Percentiles rank a stretch among this genome's conserved stretches.
These are phyloP conservation scores for Austropuccinia psidii DNA, from an alignment of 1,284 basidiomycete genomes.

Conservation along the genomic window DNA sequence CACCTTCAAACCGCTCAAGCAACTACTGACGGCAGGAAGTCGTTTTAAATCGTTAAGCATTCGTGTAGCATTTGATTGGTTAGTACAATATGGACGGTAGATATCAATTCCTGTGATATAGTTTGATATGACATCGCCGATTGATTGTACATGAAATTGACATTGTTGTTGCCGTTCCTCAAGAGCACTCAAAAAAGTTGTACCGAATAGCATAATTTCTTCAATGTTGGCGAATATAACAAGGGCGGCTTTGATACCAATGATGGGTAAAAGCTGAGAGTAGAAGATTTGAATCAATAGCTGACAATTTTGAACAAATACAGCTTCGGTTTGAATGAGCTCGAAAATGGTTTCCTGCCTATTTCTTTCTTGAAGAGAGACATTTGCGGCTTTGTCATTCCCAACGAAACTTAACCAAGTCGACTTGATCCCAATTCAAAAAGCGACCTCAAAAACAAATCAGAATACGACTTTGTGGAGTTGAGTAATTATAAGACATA, in stretches of 20 bases:
- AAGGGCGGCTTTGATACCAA: not conserved
- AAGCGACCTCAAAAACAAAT: too few species aligned
- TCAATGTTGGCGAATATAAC: constrained; percentile 33
- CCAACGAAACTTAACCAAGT: constrained; percentile 28
- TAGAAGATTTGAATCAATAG: constrained; percentile 26
- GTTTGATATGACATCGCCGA: constrained; percentile 14
- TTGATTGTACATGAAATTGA: not conserved
- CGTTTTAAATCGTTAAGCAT: constrained; percentile 4
- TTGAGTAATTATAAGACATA: not conserved
- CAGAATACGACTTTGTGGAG: too few species aligned
- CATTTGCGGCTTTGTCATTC: not conserved
- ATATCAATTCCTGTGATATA: constrained; percentile 26
- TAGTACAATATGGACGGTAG: constrained; percentile 31
- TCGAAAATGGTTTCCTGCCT: constrained; percentile 33
- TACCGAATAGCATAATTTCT: constrained; percentile 31
- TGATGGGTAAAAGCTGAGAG: not conserved
- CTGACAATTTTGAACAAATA: constrained; percentile 30
- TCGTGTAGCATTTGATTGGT: constrained; percentile 25
- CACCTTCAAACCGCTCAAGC: constrained; percentile 1
- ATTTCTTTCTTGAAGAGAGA: constrained; percentile 20
- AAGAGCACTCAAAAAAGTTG: constrained; percentile 25
- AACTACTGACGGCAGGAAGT: not conserved
- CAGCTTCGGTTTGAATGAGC: constrained; percentile 29
- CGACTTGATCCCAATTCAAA: too few species aligned
- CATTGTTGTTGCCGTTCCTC: constrained; percentile 1